Evolutionary conservation across 345 rosid species (phyloP).

Genomic region (Barbarea vulgaris): DNA sequence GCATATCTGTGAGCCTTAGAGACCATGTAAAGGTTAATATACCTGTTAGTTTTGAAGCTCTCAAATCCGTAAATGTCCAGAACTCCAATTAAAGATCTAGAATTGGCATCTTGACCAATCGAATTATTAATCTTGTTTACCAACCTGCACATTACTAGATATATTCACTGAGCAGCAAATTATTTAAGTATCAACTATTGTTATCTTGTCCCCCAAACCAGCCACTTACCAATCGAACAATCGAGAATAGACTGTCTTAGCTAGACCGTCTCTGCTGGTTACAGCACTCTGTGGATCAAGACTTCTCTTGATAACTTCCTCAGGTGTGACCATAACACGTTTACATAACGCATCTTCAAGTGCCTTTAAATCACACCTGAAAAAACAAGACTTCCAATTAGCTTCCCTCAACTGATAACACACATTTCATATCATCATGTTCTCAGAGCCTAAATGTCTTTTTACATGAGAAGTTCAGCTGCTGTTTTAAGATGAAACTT

Average conservation of each 20-base stretch:
- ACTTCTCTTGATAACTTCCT: constrained; percentile 90
- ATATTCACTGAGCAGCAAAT: constrained; percentile 27
- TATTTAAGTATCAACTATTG: neutral
- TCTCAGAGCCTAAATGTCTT: constrained; percentile 12
- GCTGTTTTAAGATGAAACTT: constrained; percentile 77
- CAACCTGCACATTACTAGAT: constrained; percentile 59
- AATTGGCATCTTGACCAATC: constrained; percentile 86
- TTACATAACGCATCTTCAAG: constrained; percentile 94
- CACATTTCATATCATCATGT: neutral
- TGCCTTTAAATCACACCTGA: constrained; percentile 73
- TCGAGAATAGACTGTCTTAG: constrained; percentile 88
- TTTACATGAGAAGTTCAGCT: constrained; percentile 86
- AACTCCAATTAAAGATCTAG: constrained; percentile 86
- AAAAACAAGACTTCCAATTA: constrained; percentile 31
- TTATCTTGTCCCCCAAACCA: neutral
- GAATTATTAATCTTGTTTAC: constrained; percentile 83
- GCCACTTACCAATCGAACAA: constrained; percentile 80
- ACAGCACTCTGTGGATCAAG: constrained; percentile 89
- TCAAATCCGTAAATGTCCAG: constrained; percentile 95
- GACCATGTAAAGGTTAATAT: neutral
- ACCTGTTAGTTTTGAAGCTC: constrained; percentile 93
- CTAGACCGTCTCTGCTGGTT: constrained; percentile 86
- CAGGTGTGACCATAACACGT: constrained; percentile 97
- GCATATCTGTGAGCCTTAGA: neutral
- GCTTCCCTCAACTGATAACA: neutral